These are phyloP conservation scores for Dryadomyces quercus-mongolicae DNA, from an alignment of 2,329 filamentous ascomycete species.

Conservation along the genomic window DNA sequence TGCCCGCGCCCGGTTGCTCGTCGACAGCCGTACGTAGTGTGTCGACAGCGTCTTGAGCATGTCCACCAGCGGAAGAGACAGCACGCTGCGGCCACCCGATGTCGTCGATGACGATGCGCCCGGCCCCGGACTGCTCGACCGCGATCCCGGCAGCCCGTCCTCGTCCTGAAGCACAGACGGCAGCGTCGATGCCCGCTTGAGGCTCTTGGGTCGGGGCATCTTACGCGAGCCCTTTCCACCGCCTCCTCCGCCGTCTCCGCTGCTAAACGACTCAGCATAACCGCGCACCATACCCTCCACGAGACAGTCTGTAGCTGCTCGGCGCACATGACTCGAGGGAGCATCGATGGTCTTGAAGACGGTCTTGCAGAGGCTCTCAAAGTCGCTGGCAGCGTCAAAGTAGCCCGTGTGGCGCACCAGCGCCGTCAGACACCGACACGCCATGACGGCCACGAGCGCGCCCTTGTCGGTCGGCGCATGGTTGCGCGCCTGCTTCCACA, in stretches of 20 bases:
- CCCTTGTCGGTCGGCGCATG: conserved; percentile 72
- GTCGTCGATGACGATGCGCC: conserved; percentile 19
- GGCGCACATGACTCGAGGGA: conserved; percentile 59
- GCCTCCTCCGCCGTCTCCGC: conserved; percentile 16
- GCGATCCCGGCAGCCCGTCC: conserved; percentile 39
- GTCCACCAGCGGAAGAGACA: conserved; percentile 65
- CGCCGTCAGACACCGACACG: conserved; percentile 67
- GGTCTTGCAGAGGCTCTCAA: conserved; percentile 72
- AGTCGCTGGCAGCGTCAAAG: conserved; percentile 82
- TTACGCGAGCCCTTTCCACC: conserved; percentile 35
- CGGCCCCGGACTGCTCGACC: conserved; percentile 63
- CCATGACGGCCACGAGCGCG: conserved; percentile 62
- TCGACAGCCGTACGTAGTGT: conserved; percentile 69
- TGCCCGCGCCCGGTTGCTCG: conserved; percentile 68
- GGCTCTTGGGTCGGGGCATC: conserved; percentile 49
- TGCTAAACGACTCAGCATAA: conserved; percentile 48
- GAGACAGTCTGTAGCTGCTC: conserved; percentile 76
- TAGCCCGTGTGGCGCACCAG: conserved; percentile 62
- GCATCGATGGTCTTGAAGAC: conserved; percentile 84
- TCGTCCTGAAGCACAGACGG: conserved; percentile 51
- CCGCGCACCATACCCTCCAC: conserved; percentile 73
- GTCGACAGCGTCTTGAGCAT: conserved; percentile 66
- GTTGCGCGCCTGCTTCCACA: conserved; percentile 84
- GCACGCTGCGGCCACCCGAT: conserved; percentile 41
- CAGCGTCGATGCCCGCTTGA: conserved; percentile 47